Evolutionary conservation across 2,329 filamentous ascomycete species (phyloP), one percentile per base, ranked within the genome.

Genomic region (Paecilomyces sp.): DNA sequence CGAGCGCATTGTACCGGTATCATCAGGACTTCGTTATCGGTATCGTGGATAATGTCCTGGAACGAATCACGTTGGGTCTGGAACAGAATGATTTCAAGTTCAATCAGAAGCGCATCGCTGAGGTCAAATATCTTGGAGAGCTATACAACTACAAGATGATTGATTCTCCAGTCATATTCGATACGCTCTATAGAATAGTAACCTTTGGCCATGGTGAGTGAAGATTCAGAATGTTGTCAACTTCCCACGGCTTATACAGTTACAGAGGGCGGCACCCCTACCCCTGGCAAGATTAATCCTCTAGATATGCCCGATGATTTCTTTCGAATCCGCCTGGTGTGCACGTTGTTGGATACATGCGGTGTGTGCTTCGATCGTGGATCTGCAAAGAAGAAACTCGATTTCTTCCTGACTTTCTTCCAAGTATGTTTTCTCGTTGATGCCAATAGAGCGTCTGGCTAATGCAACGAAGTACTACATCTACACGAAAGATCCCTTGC

Each of bases 21-120:
- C 94, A 99, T 66, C 90, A 92, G 60, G 87, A 88, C 11, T 99
- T 99, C 69, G 90, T 92, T 18, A 89, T 96, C 59, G 85, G 85
- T n/a, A 87, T 97, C 55, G 91, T 99, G 63, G 94, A 99, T 72
- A 92, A 93, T 64, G 79, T 97, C 5, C 81, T 97, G 15, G 95
- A 99, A 74, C 88, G 90, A 5, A 88, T 99, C 64, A 89, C 85
- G 0, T 84, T 95, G 64, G 94, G 94, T 1, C 81, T 99, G 2
- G 94, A 99, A 75, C 86, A 92, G 66, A 97, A 97, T 68, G 94
- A 99, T 72, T 99, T 97, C 82, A 92, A 95, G 69, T 95, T 92
- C 77, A 97, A 96, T 71, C 94, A 99, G 76, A 88, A 92, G 61
- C 88, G 94, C 24, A 88, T 99, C 63, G 91, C 95, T 2, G 93